These are phyloP conservation scores for Microdochium trichocladiopsis DNA, from an alignment of 2,329 filamentous ascomycete species.

Conservation along the genomic window DNA sequence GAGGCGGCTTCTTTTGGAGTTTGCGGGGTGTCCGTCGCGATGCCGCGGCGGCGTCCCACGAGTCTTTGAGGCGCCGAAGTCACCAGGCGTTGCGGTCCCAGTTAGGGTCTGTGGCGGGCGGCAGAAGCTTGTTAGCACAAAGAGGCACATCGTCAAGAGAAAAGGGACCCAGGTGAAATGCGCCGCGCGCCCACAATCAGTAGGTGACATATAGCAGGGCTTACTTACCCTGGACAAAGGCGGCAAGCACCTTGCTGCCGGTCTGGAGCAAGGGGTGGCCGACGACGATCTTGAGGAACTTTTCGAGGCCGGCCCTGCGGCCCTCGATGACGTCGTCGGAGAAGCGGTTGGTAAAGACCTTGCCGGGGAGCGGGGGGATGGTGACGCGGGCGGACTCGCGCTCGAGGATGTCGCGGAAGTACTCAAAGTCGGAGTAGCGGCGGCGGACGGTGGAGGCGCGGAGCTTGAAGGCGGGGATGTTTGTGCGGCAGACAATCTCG, in stretches of 20 bases:
- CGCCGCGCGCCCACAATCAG: too few species aligned
- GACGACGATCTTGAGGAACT: constrained; percentile 95
- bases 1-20: constrained; percentile 32
- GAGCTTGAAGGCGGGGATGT: constrained; percentile 98
- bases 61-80: constrained; percentile 28
- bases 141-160: constrained; percentile 3
- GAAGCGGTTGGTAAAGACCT: constrained; percentile 97
- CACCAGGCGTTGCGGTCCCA: constrained; percentile 92
- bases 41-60: constrained; percentile 15
- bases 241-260: constrained; percentile 90
- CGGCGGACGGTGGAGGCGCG: constrained; percentile 81
- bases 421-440: constrained; percentile 96
- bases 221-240: constrained; percentile 85
- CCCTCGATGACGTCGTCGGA: constrained; percentile 98
- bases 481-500: constrained; percentile 95
- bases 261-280: constrained; percentile 95
- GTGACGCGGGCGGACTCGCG: constrained; percentile 89
- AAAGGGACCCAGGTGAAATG: constrained; percentile 1
- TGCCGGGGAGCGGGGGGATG: constrained; percentile 90
- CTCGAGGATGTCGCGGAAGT: constrained; percentile 97
- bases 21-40: constrained; percentile 28
- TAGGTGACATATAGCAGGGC: background rate
- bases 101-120: constrained; percentile 55
- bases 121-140: constrained; percentile 7
- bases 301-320: constrained; percentile 80